Base-by-base conservation (phyloP, 1,139 yeast genomes). In the Debaryomycetaceae sp. region DNA sequence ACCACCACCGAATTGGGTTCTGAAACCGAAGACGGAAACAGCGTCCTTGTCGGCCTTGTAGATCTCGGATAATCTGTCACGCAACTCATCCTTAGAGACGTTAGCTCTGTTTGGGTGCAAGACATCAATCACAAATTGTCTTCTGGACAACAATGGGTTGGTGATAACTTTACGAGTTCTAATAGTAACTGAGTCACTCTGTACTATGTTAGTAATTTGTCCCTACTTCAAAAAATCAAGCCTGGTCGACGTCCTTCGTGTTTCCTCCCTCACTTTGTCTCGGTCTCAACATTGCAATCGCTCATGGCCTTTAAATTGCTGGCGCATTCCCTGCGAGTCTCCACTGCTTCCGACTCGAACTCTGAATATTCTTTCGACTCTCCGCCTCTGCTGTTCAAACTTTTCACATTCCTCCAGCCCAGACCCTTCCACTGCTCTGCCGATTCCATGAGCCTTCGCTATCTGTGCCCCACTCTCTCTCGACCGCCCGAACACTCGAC, bases 1-100 rank as follows among this genome's bases (percentile, higher is more conserved):
- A 69, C 98, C 97, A 78, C 99, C 99, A 88, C 99, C 99, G 76
- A 83, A 93, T 79, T 89, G 95, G 67, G 99, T 93, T 84, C 96
- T 88, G 96, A 93, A 87, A 73, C 98, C 99, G 72, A 93, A 93
- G 62, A 93, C 99, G 59, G 98, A 91, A 60, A 93, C 96, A 68
- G 97, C 88, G 68, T 93, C 97, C 83, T 93, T 91, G 73, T 93
- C 98, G 71, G 96, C 83, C 84, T 90, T 91, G 97, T 95, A 95
- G 70, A 86, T 81, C 68, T 87, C 84, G 69, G 99, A 90, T 69
- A 95, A 84, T 78, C 85, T 91, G 78, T 90, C 98, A 76, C 99
- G 90, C 78, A 95, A 86, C 79, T 95, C 99, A 73, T 91, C 97
- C 89, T 93, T 93, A 75, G 99, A 85, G 73, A 93, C 97, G 81